Percentiles rank a stretch among this genome's conserved stretches.
Conservation (phyloP, 306 rosid genomes). For the Delonix regia region DNA sequence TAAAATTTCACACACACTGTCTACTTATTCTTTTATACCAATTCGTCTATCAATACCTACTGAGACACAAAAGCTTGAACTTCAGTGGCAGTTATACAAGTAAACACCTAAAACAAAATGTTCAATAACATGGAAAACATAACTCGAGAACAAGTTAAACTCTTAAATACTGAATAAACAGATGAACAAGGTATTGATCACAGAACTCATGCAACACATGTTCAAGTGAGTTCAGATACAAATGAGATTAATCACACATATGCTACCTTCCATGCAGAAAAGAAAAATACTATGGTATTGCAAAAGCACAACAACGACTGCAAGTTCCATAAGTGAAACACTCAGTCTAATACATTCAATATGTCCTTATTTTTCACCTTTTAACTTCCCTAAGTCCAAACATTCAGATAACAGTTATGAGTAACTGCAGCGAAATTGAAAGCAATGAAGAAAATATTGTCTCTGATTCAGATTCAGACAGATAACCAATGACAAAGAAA, state of each 20-base stretch:
- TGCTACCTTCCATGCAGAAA: slow-evolving; percentile 1
- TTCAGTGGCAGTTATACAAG: neutral
- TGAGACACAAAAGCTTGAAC: neutral
- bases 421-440: neutral
- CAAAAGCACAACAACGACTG: neutral
- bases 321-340: neutral
- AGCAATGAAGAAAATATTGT: neutral
- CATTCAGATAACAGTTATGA: neutral
- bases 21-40: neutral
- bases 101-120: slow-evolving; percentile 20
- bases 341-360: neutral
- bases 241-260: neutral
- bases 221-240: neutral
- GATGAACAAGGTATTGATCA: neutral
- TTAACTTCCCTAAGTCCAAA: neutral
- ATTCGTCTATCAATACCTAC: neutral
- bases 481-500: slow-evolving; percentile 24
- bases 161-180: neutral
- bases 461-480: neutral
- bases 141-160: neutral
- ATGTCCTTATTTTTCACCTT: neutral
- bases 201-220: neutral
- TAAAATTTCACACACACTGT: slow-evolving; percentile 5
- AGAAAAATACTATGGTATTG: neutral
- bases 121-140: neutral